These are phyloP conservation scores for Nitzschia inconspicua DNA, from an alignment of 108 stramenopile genomes.

Conservation along the genomic window DNA sequence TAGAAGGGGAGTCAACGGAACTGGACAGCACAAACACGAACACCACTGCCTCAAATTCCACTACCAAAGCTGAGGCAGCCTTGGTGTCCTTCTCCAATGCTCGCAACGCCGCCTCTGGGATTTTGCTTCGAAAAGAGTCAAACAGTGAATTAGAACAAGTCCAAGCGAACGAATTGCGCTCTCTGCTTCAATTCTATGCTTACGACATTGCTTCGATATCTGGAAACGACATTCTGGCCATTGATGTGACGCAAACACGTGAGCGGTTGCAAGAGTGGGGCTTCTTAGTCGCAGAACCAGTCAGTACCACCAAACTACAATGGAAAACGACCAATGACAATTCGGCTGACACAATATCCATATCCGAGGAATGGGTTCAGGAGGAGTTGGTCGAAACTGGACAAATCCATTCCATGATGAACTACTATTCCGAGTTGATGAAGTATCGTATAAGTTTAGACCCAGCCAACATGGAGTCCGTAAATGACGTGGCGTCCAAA, in stretches of 20 bases:
- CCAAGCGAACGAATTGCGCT: slow-evolving; percentile 36
- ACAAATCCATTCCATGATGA: slow-evolving; percentile 33
- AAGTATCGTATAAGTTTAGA: slow-evolving; percentile 28
- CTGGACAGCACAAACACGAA: background rate
- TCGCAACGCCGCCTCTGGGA: slow-evolving; percentile 92
- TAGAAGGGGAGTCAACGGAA: background rate
- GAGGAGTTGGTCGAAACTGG: background rate
- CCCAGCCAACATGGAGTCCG: slow-evolving; percentile 3
- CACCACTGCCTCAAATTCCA: background rate
- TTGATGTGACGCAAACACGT: slow-evolving; percentile 36
- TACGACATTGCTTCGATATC: slow-evolving; percentile 61
- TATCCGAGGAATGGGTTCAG: slow-evolving; percentile 3
- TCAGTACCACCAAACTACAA: slow-evolving; percentile 28
- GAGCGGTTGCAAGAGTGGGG: slow-evolving; percentile 41
- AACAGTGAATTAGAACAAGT: slow-evolving; percentile 12
- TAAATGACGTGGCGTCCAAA: background rate
- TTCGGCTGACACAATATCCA: background rate
- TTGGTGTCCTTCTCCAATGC: slow-evolving; percentile 71
- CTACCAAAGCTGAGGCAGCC: background rate
- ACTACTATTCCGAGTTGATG: slow-evolving; percentile 48
- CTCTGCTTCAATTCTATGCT: slow-evolving; percentile 79
- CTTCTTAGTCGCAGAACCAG: slow-evolving; percentile 58
- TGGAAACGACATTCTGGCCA: background rate
- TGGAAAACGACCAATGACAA: slow-evolving; percentile 2
- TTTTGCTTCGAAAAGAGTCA: slow-evolving; percentile 73